Percentiles rank a stretch among this genome's conserved stretches.
Conservation (phyloP, 768 basidiomycete genomes). For the Tricholoma terreum region DNA sequence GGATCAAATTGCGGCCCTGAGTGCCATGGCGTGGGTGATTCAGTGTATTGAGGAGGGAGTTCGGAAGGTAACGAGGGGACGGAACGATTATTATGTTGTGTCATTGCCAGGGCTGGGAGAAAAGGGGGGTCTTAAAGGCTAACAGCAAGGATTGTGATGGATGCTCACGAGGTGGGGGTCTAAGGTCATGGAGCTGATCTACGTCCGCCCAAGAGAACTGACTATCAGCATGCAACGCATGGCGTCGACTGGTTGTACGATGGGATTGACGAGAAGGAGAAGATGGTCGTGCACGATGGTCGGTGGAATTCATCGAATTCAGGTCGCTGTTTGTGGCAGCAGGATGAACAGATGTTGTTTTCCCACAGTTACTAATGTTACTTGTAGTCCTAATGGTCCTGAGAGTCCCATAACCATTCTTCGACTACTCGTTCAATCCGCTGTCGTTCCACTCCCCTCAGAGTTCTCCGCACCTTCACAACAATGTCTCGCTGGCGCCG, state of each 20-base stretch:
- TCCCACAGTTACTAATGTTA: constrained; percentile 3
- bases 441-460: constrained; percentile 63
- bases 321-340: constrained; percentile 13
- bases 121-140: background rate
- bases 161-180: constrained; percentile 18
- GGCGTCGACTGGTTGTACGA: constrained; percentile 12
- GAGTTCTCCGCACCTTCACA: constrained; percentile 56
- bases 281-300: constrained; percentile 23
- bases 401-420: constrained; percentile 57
- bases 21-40: constrained; percentile 21
- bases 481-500: constrained; percentile 46
- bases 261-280: constrained; percentile 8
- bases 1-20: constrained; percentile 41
- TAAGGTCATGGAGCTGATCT: constrained; percentile 15
- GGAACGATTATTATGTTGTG: constrained; percentile 47
- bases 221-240: constrained; percentile 10
- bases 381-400: too few relatives aligned
- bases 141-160: background rate
- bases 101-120: constrained; percentile 23
- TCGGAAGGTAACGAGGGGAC: constrained; percentile 44
- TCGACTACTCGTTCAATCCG: constrained; percentile 67
- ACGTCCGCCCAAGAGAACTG: constrained; percentile 14
- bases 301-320: constrained; percentile 19
- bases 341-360: background rate
- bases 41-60: constrained; percentile 31